Evolutionary conservation across 2,329 filamentous ascomycete genomes (phyloP), one percentile per base, ranked within the genome.

Genomic region (Cercospora nicotianae): DNA sequence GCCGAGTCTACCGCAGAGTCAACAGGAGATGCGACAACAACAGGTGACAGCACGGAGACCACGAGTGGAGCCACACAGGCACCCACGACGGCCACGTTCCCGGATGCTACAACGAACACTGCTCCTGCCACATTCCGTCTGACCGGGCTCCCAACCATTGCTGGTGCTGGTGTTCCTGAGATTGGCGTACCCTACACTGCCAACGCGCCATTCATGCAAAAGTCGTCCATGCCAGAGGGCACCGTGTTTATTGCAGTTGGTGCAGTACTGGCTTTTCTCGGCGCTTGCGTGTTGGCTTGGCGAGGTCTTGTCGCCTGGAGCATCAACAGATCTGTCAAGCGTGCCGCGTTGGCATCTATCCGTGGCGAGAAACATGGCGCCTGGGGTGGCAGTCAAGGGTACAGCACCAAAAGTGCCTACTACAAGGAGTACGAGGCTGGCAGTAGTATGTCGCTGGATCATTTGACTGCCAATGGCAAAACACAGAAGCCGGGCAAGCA

Each of bases 171-270:
- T 71, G 87, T 87, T 71, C 91, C 94, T 5, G 82, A 91, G 1
- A 85, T 93, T 3, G 86, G 88, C 28, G 90, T 98, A 2, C 95
- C 95, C 7, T 91, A 93, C 28, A 97, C 92, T 3, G 85, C 87
- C 45, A 87, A 90, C 76, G 95, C 95, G 5, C 93, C 94, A 16
- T 99, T 92, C 78, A 97, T 98, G 92, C 90, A 94, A 77, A 89
- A 90, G 75, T 96, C 93, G 0, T 89, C 82, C 63, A 84, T 94
- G 10, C 95, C 95, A 2, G 91, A 98, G 76, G 95, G 95, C 64
- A 97, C 94, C 3, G 91, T 99, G 67, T 99, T 99, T 82, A 99
- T 99, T 75, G 91, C 89, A 23, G 95, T 98, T 1, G 95, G 95
- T 57, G 91, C 93, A 28, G 90, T 93, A 30, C 87, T 99, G 6